Evolutionary conservation across 108 stramenopile genomes (phyloP).

Genomic region (Craspedostauros australis): DNA sequence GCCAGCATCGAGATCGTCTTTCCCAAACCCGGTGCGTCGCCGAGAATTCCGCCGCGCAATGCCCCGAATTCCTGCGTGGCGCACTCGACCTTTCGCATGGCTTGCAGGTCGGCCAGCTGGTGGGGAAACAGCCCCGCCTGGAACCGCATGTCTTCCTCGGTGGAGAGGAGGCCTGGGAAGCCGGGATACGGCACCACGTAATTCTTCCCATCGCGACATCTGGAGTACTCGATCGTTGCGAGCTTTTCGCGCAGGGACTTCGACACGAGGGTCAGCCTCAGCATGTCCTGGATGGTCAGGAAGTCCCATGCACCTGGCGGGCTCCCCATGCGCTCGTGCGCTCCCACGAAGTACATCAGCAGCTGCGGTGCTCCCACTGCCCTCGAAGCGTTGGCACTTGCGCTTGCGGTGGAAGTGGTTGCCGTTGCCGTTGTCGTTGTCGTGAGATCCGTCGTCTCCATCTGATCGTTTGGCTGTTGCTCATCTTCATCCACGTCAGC

Average conservation of each 20-base stretch:
- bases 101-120: constrained; percentile 41
- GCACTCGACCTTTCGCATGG: constrained; percentile 49
- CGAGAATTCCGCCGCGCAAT: constrained; percentile 69
- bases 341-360: no score
- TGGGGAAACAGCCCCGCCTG: constrained; percentile 44
- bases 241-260: constrained; percentile 20
- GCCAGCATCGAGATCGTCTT: constrained; percentile 80
- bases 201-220: constrained; percentile 38
- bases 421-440: no score
- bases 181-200: constrained; percentile 47
- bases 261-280: constrained; percentile 20
- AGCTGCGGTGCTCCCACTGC: no score
- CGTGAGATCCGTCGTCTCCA: no score
- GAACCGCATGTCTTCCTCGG: constrained; percentile 1
- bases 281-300: constrained; percentile 25
- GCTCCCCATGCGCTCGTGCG: no score
- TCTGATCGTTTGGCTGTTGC: no score
- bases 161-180: constrained; percentile 40
- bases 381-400: no score
- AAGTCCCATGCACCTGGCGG: constrained; percentile 25
- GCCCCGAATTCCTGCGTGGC: constrained; percentile 24
- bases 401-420: no score
- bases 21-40: constrained; percentile 77
- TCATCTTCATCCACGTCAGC: no score
- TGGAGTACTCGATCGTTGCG: constrained; percentile 28